Base-by-base conservation (phyloP, 495 filamentous ascomycete genomes). In the Talaromyces wortmannii region DNA sequence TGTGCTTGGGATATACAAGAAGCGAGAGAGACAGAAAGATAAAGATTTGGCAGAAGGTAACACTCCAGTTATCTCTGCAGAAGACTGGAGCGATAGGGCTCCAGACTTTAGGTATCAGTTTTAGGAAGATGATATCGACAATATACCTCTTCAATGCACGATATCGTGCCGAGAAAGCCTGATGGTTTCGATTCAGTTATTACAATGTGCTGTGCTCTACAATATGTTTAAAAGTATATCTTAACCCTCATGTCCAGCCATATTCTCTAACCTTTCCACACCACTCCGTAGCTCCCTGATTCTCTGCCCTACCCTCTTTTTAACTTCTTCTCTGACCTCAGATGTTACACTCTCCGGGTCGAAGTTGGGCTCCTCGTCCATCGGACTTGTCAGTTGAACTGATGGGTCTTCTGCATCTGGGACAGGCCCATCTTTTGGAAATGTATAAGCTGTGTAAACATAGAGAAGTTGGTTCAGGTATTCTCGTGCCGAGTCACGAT, bases 401-500 rank as follows among this genome's bases (percentile, higher is more conserved):
- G 23, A 23, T 23, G 23, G 23, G 23, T 23, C 23, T 23, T 23
- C 23, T 23, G 23, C 23, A 23, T 23, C 23, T 1, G 23, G 23
- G 23, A 4, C 23, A 23, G 23, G 42, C 52, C 36, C 0, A 42
- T 53, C 52, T 45, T 53, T 7, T 53, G 36, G 1, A 23, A 23
- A 23, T 23, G 66, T 72, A 57, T 77, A 77, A 4, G 73, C 55
- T 31, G 63, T 58, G 50, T 69, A 77, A 3, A 70, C 70, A 4
- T 64, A 52, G 7, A 67, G 31, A 18, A 77, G 63, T 45, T 73
- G 63, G 53, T 73, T 63, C 33, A 77, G 60, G 7, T 71, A 69
- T 53, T 77, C 74, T 12, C 74, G 72, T 2, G 72, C 71, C 8
- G 72, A 72, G 45, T 73, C 74, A 6, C 74, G 69, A 45, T 77